Percentiles rank a stretch among this genome's conserved stretches.
Evolutionary conservation across 2,329 filamentous ascomycete genomes (phyloP).

Genomic region (Cladosporium sp.): DNA sequence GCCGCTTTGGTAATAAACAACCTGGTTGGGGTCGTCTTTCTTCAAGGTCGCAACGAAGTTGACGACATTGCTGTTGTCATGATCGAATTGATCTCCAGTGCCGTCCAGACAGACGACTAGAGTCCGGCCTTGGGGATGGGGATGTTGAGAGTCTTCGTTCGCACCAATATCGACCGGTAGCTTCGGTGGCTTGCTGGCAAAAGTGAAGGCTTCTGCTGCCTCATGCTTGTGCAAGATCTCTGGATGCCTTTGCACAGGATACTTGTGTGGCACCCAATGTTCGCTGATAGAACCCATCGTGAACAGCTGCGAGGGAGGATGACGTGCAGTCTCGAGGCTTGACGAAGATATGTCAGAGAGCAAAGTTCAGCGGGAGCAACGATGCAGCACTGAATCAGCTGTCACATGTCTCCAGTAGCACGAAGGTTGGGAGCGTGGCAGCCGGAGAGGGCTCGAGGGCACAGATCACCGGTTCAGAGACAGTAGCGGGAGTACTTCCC

Average conservation of each 20-base stretch:
- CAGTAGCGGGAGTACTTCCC: not conserved
- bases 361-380: not conserved
- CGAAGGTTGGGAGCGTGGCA: no score
- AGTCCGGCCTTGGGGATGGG: not conserved
- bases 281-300: not conserved
- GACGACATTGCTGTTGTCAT: conserved; percentile 48
- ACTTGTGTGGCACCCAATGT: not conserved
- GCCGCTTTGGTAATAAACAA: conserved; percentile 42
- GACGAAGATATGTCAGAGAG: not conserved
- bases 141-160: not conserved
- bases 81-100: conserved; percentile 41
- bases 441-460: not conserved
- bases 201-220: not conserved
- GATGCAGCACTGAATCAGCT: not conserved
- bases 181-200: conserved; percentile 5
- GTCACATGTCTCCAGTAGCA: not conserved
- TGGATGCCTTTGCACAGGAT: conserved; percentile 1
- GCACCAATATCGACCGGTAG: not conserved
- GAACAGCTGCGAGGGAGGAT: not conserved
- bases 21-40: conserved; percentile 47
- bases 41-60: conserved; percentile 72
- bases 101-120: conserved; percentile 36
- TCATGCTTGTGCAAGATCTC: not conserved
- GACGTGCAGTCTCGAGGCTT: not conserved
- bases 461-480: not conserved